Base-by-base conservation (phyloP, 768 basidiomycete species). In the Leccinellum albellum region DNA sequence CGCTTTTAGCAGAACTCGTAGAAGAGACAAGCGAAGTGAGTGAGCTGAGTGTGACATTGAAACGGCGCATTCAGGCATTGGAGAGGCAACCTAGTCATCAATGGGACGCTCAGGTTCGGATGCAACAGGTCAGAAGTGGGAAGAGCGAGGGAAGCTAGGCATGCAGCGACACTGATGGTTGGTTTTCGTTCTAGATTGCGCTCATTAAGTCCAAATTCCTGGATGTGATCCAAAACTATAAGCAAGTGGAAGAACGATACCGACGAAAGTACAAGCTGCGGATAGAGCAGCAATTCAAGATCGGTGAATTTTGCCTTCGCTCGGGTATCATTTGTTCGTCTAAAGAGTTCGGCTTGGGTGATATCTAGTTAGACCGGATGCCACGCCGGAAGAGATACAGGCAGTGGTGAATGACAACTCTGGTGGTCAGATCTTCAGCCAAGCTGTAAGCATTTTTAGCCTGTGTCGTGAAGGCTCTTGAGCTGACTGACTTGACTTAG, bases 361-460 rank as follows among this genome's bases (percentile, higher is more conserved):
- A 13, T 37, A 3, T 35, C 17, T 59, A 91, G 94, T 94, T 55
- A 97, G 96, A 75, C 94, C 94, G 49, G 86, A 95, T 73, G 95
- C 95, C 5, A 85, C 93, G 0, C 86, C 87, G 2, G 92, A 96
- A 54, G 95, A 98, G 73, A 78, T 98, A 59, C 76, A 79, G 51
- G 86, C 89, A 13, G 93, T 90, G 17, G 87, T 94, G 32, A 86
- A 94, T 63, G 88, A 91, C 64, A 87, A 90, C 46, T 81, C 80
- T 50, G 87, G 87, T 49, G 81, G 82, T 28, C 94, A 97, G 70
- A 87, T 97, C 54, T 98, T 98, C 78, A 86, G 87, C 58, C 91
- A 92, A 75, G 89, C 91, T 56, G 91, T 91, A 66, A 32, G 78
- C 64, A 0, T 20, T 15, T 40, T 13, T 13, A 21, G 15, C 32